Conservation (phyloP, 768 basidiomycete genomes). For the Suillus bovinus region DNA sequence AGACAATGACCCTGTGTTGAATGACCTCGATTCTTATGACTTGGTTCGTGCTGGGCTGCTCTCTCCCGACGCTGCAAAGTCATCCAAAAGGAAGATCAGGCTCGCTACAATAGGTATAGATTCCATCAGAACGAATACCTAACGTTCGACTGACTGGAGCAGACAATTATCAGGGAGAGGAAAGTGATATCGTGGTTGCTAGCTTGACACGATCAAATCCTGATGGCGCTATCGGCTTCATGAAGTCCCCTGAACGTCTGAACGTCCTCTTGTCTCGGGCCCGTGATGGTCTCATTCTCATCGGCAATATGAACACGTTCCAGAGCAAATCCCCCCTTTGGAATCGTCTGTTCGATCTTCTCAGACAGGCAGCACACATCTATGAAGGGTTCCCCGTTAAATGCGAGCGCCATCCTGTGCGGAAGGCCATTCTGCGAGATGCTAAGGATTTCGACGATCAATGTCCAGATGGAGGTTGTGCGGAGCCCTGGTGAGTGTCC, state of each 20-base stretch:
- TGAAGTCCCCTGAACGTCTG: conserved; percentile 62
- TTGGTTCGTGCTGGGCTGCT: conserved; percentile 56
- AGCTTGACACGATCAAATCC: conserved; percentile 59
- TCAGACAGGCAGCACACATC: conserved; percentile 43
- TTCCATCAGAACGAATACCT: background rate
- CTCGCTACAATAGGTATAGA: conserved; percentile 61
- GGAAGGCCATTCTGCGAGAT: conserved; percentile 34
- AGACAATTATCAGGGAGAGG: conserved; percentile 77
- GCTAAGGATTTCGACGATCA: conserved; percentile 48
- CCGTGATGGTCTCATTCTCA: conserved; percentile 56
- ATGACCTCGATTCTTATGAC: conserved; percentile 58
- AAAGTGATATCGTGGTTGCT: conserved; percentile 59
- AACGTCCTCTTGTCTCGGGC: conserved; percentile 66
- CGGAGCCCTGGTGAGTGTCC: conserved; percentile 48
- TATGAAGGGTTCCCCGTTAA: conserved; percentile 57
- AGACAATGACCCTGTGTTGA: conserved; percentile 54
- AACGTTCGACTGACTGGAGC: background rate
- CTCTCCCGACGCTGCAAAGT: conserved; percentile 39
- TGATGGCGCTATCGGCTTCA: conserved; percentile 58
- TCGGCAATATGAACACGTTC: conserved; percentile 61
- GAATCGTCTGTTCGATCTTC: conserved; percentile 42
- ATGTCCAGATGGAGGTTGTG: conserved; percentile 64
- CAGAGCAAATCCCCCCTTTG: conserved; percentile 48
- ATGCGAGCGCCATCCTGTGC: conserved; percentile 53
- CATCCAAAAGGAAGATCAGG: conserved; percentile 45